phyloP scores from a whole-genome alignment of 1,284 basidiomycete species.

The Trichosporon asahii region DNA sequence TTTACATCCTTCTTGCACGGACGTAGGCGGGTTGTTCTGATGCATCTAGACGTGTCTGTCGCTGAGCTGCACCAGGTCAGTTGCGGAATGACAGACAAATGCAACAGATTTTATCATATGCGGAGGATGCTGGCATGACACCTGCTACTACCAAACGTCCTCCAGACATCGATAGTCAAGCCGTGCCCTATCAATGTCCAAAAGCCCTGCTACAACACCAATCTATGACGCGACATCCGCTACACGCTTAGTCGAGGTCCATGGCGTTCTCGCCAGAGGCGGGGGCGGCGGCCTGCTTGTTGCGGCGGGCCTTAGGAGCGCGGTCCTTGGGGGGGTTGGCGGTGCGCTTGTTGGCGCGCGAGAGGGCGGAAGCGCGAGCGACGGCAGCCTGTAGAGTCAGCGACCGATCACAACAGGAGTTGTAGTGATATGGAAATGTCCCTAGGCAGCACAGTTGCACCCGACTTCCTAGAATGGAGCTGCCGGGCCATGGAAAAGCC shows the following conservation, averaged over 20 bases:
- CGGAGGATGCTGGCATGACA: conserved; percentile 21
- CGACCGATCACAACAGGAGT: neutral
- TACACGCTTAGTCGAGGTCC: conserved; percentile 45
- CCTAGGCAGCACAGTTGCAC: conserved; percentile 19
- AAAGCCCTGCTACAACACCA: conserved; percentile 11
- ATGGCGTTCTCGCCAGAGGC: conserved; percentile 56
- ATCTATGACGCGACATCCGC: conserved; percentile 5
- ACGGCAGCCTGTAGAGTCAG: conserved; percentile 63
- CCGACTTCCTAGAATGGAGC: conserved; percentile 20
- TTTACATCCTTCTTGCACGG: too few relatives aligned
- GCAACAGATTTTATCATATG: conserved; percentile 10
- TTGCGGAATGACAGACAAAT: neutral
- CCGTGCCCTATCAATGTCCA: neutral
- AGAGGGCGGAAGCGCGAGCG: conserved; percentile 72
- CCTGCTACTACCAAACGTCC: conserved; percentile 21
- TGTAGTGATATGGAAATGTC: conserved; percentile 3
- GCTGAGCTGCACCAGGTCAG: neutral
- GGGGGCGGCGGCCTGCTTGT: conserved; percentile 69
- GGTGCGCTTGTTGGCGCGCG: conserved; percentile 67
- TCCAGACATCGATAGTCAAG: conserved; percentile 14
- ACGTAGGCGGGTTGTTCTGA: too few relatives aligned
- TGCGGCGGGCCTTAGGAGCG: conserved; percentile 70
- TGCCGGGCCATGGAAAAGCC: conserved; percentile 23
- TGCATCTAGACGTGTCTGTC: too few relatives aligned
- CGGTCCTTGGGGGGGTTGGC: conserved; percentile 59